phyloP scores from a whole-genome alignment of 345 rosid species.

The Rhizophora mangle region DNA sequence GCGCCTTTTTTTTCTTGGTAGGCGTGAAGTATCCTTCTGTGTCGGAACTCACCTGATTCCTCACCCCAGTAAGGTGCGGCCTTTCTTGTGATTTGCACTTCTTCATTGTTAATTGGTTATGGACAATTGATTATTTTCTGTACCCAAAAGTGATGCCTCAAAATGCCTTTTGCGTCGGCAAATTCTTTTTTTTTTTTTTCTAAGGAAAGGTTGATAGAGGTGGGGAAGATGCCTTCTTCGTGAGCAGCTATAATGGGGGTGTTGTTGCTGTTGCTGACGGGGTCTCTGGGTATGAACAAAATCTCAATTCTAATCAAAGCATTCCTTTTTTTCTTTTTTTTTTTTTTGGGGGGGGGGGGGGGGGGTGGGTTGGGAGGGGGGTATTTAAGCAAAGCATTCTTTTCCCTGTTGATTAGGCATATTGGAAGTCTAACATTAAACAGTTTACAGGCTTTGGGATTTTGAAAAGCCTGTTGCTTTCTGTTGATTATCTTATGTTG shows the following conservation, averaged over 20 bases:
- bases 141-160: neutral
- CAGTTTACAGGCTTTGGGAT: too few relatives aligned
- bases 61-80: constrained; percentile 70
- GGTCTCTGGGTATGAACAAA: constrained; percentile 65
- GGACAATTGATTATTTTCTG: neutral
- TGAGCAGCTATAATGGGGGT: constrained; percentile 62
- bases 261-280: constrained; percentile 91
- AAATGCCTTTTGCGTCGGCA: neutral
- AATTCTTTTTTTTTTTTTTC: neutral
- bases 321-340: neutral
- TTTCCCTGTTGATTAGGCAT: neutral
- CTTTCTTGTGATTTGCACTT: neutral
- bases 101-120: neutral
- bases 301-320: neutral
- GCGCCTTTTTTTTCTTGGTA: constrained; percentile 1
- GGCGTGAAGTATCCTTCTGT: constrained; percentile 43
- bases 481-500: too few relatives aligned
- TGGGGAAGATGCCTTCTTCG: constrained; percentile 84
- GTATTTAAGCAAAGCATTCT: neutral
- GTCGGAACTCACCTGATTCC: constrained; percentile 72
- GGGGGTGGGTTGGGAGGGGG: too few relatives aligned
- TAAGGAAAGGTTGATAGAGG: constrained; percentile 62
- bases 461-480: too few relatives aligned
- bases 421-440: too few relatives aligned
- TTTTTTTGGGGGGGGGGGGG: too few relatives aligned